A percentile compares a stretch with the other conserved stretches of the same genome.
Conservation (phyloP, 2,329 filamentous ascomycete species). For the Microdochium trichocladiopsis region DNA sequence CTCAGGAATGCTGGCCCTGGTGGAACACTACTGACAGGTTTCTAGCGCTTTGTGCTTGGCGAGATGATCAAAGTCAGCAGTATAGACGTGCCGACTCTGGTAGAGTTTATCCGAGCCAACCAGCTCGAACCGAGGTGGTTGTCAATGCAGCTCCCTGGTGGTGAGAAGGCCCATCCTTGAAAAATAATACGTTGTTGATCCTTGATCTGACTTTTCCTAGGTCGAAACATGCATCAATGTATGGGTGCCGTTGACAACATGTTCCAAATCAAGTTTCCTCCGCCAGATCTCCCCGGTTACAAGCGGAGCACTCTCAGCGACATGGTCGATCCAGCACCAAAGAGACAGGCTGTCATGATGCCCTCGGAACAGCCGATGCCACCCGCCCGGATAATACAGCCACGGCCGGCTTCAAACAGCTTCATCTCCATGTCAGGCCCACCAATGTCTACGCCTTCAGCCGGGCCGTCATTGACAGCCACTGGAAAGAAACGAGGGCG, state of each 20-base stretch:
- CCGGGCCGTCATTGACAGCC: conserved; percentile 12
- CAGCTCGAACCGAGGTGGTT: conserved; percentile 36
- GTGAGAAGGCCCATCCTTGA: conserved; percentile 21
- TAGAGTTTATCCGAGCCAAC: conserved; percentile 36
- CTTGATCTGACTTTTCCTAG: conserved; percentile 19
- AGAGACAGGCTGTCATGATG: conserved; percentile 21
- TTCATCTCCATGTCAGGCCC: conserved; percentile 7
- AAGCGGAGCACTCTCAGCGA: conserved; percentile 30
- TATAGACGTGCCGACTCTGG: conserved; percentile 36
- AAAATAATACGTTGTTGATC: neutral
- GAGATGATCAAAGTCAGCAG: conserved; percentile 52
- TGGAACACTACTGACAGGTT: conserved; percentile 7
- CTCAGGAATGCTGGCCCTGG: neutral
- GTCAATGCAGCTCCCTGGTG: conserved; percentile 38
- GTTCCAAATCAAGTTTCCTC: conserved; percentile 24
- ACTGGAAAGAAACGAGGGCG: conserved; percentile 35
- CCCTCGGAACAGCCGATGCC: conserved; percentile 16
- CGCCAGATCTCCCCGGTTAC: conserved; percentile 15
- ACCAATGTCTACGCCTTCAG: conserved; percentile 8
- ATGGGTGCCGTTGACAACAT: conserved; percentile 30
- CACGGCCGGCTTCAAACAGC: conserved; percentile 19
- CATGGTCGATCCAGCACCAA: conserved; percentile 21
- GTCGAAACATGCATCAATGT: conserved; percentile 40
- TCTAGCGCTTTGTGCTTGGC: conserved; percentile 47
- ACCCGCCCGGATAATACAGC: conserved; percentile 20